Evolutionary conservation across 768 basidiomycete genomes (phyloP).

Genomic region (Candolleomyces eurysporus): DNA sequence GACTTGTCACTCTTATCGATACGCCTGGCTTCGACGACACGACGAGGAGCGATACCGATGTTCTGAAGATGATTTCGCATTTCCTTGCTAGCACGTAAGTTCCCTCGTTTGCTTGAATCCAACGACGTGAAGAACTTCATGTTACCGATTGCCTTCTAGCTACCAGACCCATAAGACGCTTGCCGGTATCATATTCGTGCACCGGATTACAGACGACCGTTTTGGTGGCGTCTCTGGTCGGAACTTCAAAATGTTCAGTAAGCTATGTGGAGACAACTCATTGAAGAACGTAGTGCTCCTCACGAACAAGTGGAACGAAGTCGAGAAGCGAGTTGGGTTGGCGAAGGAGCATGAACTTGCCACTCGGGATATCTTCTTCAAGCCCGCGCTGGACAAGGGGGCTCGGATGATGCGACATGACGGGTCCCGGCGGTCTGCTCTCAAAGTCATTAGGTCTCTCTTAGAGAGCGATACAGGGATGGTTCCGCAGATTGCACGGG

Average conservation of each 20-base stretch:
- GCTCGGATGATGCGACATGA: slow-evolving; percentile 41
- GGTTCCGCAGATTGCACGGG: slow-evolving; percentile 51
- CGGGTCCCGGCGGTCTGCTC: slow-evolving; percentile 36
- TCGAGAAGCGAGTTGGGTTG: slow-evolving; percentile 30
- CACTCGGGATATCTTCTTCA: slow-evolving; percentile 39
- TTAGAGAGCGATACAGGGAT: slow-evolving; percentile 34
- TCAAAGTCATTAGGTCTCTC: slow-evolving; percentile 40
- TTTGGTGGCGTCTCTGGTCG: slow-evolving; percentile 41
- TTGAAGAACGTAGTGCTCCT: slow-evolving; percentile 46
- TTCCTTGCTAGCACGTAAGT: slow-evolving; percentile 34
- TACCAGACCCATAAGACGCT: slow-evolving; percentile 36
- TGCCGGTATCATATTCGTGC: slow-evolving; percentile 53
- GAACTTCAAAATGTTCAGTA: slow-evolving; percentile 47
- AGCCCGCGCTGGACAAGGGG: slow-evolving; percentile 43
- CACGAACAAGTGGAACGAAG: slow-evolving; percentile 48
- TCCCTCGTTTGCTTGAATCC: background rate
- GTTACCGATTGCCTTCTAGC: slow-evolving; percentile 13
- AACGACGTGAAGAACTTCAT: background rate
- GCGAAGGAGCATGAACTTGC: slow-evolving; percentile 42
- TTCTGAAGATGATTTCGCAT: slow-evolving; percentile 49
- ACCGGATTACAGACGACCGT: slow-evolving; percentile 43
- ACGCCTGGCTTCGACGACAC: slow-evolving; percentile 64
- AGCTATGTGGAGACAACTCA: slow-evolving; percentile 43
- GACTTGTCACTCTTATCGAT: slow-evolving; percentile 47
- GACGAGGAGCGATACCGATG: slow-evolving; percentile 41